Conservation (phyloP, 2,329 filamentous ascomycete genomes). For the Fusarium decemcellulare region DNA sequence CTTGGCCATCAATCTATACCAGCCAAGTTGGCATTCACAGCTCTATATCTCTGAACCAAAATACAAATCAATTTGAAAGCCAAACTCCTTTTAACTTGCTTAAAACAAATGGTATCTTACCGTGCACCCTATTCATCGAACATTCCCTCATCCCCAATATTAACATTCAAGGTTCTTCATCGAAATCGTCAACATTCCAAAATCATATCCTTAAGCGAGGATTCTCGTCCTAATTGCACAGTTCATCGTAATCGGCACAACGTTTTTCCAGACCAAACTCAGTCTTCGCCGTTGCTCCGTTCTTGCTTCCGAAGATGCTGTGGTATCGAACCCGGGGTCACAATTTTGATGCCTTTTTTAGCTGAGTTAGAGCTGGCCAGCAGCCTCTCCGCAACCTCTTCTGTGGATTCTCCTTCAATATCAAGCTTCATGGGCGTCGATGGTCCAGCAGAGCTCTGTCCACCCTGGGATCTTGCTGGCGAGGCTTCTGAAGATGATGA, state of each 20-base stretch:
- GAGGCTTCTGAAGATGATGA: constrained; percentile 2
- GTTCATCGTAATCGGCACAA: not conserved
- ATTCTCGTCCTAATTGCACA: not conserved
- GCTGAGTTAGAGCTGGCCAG: not conserved
- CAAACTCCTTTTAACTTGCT: constrained; percentile 7
- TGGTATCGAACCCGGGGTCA: constrained; percentile 2
- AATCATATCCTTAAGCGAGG: not conserved
- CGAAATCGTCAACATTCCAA: not conserved
- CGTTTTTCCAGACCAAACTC: not conserved
- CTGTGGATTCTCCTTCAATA: not conserved
- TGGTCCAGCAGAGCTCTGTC: not conserved
- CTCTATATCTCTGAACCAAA: not conserved
- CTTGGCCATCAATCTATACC: not conserved
- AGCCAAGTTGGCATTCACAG: not conserved
- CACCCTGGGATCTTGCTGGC: not conserved
- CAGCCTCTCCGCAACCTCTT: not conserved
- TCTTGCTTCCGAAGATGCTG: constrained; percentile 8
- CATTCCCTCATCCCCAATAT: not conserved
- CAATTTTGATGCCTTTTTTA: constrained; percentile 6
- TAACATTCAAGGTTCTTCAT: not conserved
- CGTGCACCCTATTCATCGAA: not conserved
- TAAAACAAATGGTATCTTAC: not conserved
- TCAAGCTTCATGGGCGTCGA: not conserved
- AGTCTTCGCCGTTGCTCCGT: not conserved
- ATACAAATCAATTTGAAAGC: not conserved